Evolutionary conservation across 768 basidiomycete species (phyloP).

Genomic region (Pisolithus microcarpus): DNA sequence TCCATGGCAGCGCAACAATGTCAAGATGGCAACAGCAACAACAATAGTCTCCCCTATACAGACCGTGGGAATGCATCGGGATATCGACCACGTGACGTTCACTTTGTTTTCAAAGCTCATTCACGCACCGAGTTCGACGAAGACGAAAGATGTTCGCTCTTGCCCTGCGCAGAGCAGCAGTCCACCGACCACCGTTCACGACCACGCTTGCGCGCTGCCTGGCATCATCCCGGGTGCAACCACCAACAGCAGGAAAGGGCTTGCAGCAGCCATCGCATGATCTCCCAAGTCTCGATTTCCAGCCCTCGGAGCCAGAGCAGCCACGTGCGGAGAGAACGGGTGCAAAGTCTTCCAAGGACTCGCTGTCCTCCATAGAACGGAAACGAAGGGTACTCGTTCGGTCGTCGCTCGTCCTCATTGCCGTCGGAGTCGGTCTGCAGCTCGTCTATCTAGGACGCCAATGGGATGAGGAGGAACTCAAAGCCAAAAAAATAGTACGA

Average conservation of each 20-base stretch:
- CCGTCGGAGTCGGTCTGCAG: slow-evolving; percentile 49
- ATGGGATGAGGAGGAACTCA: slow-evolving; percentile 70
- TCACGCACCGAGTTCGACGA: background rate
- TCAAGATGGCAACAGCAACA: background rate
- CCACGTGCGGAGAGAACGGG: slow-evolving; percentile 52
- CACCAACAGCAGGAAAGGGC: slow-evolving; percentile 11
- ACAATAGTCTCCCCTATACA: background rate
- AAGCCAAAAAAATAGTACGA: slow-evolving; percentile 53
- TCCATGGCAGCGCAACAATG: background rate
- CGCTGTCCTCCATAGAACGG: slow-evolving; percentile 72
- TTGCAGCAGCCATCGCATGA: slow-evolving; percentile 5
- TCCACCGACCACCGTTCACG: slow-evolving; percentile 12
- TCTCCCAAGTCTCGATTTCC: slow-evolving; percentile 58
- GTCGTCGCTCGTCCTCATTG: slow-evolving; percentile 45
- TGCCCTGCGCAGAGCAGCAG: slow-evolving; percentile 14
- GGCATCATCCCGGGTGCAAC: slow-evolving; percentile 16
- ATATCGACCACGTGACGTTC: background rate
- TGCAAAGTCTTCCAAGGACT: slow-evolving; percentile 70
- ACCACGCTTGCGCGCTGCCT: slow-evolving; percentile 15
- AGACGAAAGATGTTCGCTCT: slow-evolving; percentile 17
- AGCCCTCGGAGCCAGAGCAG: slow-evolving; percentile 42
- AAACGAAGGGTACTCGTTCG: slow-evolving; percentile 53
- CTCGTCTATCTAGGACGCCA: slow-evolving; percentile 67
- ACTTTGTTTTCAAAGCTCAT: background rate
- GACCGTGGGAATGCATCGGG: background rate